Conservation (phyloP, 768 basidiomycete genomes). For the Pleurotus djamor region DNA sequence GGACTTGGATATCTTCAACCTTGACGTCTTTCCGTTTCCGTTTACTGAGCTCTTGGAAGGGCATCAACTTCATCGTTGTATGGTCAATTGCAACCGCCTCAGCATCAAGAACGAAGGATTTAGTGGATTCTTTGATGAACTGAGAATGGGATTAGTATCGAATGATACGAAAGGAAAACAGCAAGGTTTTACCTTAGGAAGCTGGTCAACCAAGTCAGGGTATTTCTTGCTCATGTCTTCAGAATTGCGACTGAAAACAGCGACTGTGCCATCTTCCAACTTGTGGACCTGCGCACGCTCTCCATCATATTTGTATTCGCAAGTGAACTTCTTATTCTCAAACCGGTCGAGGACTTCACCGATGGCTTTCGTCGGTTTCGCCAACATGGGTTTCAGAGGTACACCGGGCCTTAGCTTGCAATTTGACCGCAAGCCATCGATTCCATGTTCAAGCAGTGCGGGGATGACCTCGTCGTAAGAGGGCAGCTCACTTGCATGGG, state of each 20-base stretch:
- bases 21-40: conserved; percentile 98
- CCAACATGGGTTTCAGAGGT: conserved; percentile 97
- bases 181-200: conserved; percentile 67
- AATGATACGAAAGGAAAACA: background rate
- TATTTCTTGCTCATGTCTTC: conserved; percentile 99
- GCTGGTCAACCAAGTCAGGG: conserved; percentile 94
- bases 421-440: conserved; percentile 60
- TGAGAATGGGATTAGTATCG: conserved; percentile 23
- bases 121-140: conserved; percentile 83
- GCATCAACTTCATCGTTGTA: conserved; percentile 81
- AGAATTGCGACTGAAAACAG: conserved; percentile 96
- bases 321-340: conserved; percentile 93
- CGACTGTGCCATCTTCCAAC: conserved; percentile 76
- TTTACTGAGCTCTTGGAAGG: conserved; percentile 95
- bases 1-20: conserved; percentile 95
- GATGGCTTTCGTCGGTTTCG: conserved; percentile 98
- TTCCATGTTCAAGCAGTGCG: conserved; percentile 77
- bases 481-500: conserved; percentile 74
- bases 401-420: conserved; percentile 96
- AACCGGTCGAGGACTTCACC: conserved; percentile 96
- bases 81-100: conserved; percentile 97
- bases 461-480: conserved; percentile 92
- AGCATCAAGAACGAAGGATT: conserved; percentile 92
- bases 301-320: conserved; percentile 99
- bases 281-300: conserved; percentile 96